Conservation (phyloP, 345 rosid genomes). For the Psidium friedrichsthalianum region DNA sequence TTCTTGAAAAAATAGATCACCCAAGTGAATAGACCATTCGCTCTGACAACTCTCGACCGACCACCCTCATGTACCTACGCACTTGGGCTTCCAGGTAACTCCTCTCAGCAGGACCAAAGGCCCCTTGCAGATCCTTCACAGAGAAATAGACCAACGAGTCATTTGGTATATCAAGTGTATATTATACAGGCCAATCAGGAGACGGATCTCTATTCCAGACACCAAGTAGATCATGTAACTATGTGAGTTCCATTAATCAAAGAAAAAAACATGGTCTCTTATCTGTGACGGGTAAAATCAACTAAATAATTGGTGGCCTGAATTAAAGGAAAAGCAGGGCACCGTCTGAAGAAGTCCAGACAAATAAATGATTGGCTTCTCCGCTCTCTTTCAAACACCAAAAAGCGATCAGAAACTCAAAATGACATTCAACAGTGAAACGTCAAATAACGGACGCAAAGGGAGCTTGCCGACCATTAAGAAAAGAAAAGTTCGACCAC, state of each 20-base stretch:
- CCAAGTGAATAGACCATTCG: constrained; percentile 54
- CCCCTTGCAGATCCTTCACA: constrained; percentile 37
- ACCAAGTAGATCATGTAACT: not conserved
- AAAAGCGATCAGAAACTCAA: not conserved
- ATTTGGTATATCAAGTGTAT: not conserved
- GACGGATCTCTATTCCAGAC: not conserved
- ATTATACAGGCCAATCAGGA: not conserved
- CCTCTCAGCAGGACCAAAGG: constrained; percentile 18
- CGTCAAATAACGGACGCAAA: not conserved
- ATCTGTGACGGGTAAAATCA: not conserved
- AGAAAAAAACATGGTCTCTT: not conserved
- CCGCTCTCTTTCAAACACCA: not conserved
- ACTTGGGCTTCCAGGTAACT: constrained; percentile 43
- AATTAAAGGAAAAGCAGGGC: not conserved
- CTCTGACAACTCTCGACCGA: constrained; percentile 59
- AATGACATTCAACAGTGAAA: not conserved
- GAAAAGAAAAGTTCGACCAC: not conserved
- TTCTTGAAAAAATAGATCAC: constrained; percentile 9
- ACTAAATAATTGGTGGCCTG: not conserved
- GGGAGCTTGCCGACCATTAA: not conserved
- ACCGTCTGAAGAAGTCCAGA: not conserved
- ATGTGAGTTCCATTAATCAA: not conserved
- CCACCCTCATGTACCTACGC: constrained; percentile 43
- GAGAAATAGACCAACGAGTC: not conserved
- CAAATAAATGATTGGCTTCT: not conserved